Percentiles rank a stretch among this genome's conserved stretches.
phyloP scores from a whole-genome alignment of 2,329 filamentous ascomycete species.

The Pezicula neosporulosa region DNA sequence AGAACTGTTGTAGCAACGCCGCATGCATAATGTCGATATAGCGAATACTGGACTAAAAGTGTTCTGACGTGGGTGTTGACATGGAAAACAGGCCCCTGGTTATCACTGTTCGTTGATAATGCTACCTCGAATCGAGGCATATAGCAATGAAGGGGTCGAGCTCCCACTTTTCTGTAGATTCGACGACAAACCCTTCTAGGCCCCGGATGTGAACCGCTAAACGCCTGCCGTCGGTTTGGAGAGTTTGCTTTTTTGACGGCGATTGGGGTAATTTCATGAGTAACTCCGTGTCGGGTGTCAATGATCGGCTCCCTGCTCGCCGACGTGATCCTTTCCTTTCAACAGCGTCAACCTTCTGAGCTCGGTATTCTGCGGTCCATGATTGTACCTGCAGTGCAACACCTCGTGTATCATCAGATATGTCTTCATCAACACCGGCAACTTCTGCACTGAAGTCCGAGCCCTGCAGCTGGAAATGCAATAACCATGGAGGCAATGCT shows the following conservation, averaged over 20 bases:
- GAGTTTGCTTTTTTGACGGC: conserved; percentile 48
- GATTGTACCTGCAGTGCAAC: conserved; percentile 83
- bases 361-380: conserved; percentile 85
- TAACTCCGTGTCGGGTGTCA: conserved; percentile 64
- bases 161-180: conserved; percentile 81
- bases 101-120: conserved; percentile 80
- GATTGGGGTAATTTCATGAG: conserved; percentile 46
- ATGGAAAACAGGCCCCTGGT: conserved; percentile 83
- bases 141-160: conserved; percentile 76
- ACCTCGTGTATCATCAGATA: conserved; percentile 79
- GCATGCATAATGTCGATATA: conserved; percentile 89
- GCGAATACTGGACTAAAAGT: conserved; percentile 81
- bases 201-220: conserved; percentile 78
- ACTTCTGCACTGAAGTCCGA: conserved; percentile 88
- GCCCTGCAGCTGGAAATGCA: conserved; percentile 80
- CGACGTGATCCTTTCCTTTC: conserved; percentile 58
- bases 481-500: conserved; percentile 76
- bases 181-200: conserved; percentile 86
- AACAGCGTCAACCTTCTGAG: conserved; percentile 67
- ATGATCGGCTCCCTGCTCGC: conserved; percentile 69
- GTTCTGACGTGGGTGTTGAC: conserved; percentile 78
- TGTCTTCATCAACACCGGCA: conserved; percentile 79
- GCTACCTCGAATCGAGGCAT: conserved; percentile 85
- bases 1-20: conserved; percentile 78
- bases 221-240: conserved; percentile 71